These are phyloP conservation scores for Wickerhamomyces bisporus DNA, from an alignment of 805 yeast genomes.

Conservation along the genomic window DNA sequence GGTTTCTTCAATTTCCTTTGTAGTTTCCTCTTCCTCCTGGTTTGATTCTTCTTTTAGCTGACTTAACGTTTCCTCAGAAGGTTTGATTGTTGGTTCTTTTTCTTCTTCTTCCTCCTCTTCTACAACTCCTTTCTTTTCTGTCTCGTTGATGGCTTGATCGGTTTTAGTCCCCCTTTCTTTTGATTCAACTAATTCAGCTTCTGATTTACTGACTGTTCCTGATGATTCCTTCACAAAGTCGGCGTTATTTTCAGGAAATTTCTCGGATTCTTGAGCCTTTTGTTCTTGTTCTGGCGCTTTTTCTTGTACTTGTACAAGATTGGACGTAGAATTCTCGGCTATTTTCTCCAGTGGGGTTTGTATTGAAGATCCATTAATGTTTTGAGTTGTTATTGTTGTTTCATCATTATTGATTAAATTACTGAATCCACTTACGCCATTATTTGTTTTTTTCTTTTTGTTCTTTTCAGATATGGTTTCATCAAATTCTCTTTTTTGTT, in stretches of 20 bases:
- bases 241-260: too few species aligned
- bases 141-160: neutral
- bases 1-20: neutral
- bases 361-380: neutral
- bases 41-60: slow-evolving; percentile 2
- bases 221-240: too few species aligned
- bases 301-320: too few species aligned
- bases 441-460: slow-evolving; percentile 6
- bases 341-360: too few species aligned
- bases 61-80: neutral
- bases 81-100: slow-evolving; percentile 1
- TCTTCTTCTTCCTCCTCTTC: neutral
- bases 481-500: slow-evolving; percentile 10
- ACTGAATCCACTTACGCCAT: neutral
- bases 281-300: too few species aligned
- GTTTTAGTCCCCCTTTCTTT: slow-evolving; percentile 2
- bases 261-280: too few species aligned
- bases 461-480: slow-evolving; percentile 2
- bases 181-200: neutral
- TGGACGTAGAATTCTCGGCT: too few species aligned
- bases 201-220: too few species aligned
- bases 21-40: slow-evolving; percentile 4
- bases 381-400: neutral
- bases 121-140: neutral
- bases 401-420: neutral